Conservation (phyloP, 2,329 filamentous ascomycete species). For the Xylaria polymorpha region DNA sequence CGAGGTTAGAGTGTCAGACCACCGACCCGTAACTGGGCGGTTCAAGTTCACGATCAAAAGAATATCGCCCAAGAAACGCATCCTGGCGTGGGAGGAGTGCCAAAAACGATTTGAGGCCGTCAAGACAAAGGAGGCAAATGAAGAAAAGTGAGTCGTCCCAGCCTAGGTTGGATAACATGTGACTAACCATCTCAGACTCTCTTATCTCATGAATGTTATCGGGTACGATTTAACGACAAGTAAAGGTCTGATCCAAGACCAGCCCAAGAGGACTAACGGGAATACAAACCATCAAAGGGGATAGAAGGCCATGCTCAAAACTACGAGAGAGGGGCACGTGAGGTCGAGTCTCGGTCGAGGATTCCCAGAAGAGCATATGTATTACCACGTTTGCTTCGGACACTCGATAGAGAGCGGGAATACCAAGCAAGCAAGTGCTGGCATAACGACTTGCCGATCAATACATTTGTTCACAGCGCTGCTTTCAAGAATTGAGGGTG, state of each 20-base stretch:
- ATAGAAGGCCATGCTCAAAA: slow-evolving; percentile 34
- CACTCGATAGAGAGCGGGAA: slow-evolving; percentile 7
- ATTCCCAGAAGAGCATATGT: slow-evolving; percentile 1
- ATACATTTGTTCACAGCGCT: slow-evolving; percentile 17
- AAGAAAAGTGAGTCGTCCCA: slow-evolving; percentile 76
- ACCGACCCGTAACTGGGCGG: slow-evolving; percentile 87
- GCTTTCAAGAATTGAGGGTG: slow-evolving; percentile 7
- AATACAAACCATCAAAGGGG: slow-evolving; percentile 37
- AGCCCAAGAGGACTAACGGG: slow-evolving; percentile 38
- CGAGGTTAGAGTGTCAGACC: slow-evolving; percentile 91
- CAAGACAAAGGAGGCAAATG: slow-evolving; percentile 73
- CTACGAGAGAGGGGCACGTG: neutral
- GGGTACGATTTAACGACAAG: slow-evolving; percentile 67
- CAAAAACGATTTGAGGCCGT: slow-evolving; percentile 79
- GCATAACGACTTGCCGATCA: slow-evolving; percentile 4
- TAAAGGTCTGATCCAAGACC: slow-evolving; percentile 59
- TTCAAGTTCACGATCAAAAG: slow-evolving; percentile 89
- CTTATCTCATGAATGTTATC: slow-evolving; percentile 63
- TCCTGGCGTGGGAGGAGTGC: slow-evolving; percentile 76
- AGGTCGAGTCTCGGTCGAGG: slow-evolving; percentile 1
- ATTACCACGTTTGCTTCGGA: neutral
- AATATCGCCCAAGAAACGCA: slow-evolving; percentile 75
- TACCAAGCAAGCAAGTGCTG: neutral
- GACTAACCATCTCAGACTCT: slow-evolving; percentile 56
- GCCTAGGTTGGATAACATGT: slow-evolving; percentile 5